Evolutionary conservation across 768 basidiomycete genomes (phyloP).

Genomic region (Lentinula sp.): DNA sequence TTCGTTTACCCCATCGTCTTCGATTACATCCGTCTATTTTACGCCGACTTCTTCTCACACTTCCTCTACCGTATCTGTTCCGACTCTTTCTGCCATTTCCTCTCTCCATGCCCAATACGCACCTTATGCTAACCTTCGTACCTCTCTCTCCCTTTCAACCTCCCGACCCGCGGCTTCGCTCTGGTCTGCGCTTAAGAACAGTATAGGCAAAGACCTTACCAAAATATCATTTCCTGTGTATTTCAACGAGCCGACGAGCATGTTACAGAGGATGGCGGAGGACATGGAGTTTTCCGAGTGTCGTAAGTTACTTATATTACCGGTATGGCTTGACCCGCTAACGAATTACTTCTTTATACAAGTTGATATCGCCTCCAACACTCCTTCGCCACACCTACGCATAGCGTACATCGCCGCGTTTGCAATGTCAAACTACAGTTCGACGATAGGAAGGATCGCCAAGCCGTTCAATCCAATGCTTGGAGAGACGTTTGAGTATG

Average conservation of each 20-base stretch:
- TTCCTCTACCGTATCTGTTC: neutral
- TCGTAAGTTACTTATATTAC: slow-evolving; percentile 35
- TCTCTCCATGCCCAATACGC: neutral
- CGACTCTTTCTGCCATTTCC: neutral
- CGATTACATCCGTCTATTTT: neutral
- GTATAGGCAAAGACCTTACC: slow-evolving; percentile 95
- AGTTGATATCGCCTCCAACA: slow-evolving; percentile 83
- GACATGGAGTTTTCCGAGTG: slow-evolving; percentile 98
- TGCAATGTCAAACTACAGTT: slow-evolving; percentile 97
- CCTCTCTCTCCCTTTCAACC: slow-evolving; percentile 58
- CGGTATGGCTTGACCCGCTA: neutral
- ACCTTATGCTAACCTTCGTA: slow-evolving; percentile 58
- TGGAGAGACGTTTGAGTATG: slow-evolving; percentile 94
- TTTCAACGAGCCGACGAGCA: slow-evolving; percentile 92
- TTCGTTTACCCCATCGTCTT: neutral
- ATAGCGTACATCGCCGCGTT: slow-evolving; percentile 94
- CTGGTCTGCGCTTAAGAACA: slow-evolving; percentile 93
- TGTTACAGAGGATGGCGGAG: slow-evolving; percentile 97
- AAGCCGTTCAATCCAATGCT: slow-evolving; percentile 98
- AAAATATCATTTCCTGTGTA: slow-evolving; percentile 93
- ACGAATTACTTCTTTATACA: slow-evolving; percentile 1
- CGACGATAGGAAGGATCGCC: slow-evolving; percentile 92
- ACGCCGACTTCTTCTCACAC: neutral
- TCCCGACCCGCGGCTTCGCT: slow-evolving; percentile 85
- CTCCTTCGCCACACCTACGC: slow-evolving; percentile 71